These are phyloP conservation scores for Zizania latifolia DNA, from an alignment of 176 grass and related monocot genomes.

Conservation along the genomic window DNA sequence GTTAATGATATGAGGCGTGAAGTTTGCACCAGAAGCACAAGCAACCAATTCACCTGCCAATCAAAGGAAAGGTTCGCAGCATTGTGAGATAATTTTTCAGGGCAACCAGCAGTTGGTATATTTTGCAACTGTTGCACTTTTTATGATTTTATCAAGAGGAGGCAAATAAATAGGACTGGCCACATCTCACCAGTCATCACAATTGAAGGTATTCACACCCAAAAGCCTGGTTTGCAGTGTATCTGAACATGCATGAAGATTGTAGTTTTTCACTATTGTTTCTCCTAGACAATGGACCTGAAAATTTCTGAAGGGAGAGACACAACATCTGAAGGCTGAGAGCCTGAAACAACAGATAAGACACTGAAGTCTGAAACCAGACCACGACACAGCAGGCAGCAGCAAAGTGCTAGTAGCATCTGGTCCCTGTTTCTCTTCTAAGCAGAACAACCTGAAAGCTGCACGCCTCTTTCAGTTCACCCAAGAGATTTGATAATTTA, in stretches of 20 bases:
- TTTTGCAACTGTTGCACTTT: not conserved
- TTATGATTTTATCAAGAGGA: not conserved
- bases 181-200: not conserved
- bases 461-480: conserved; percentile 36
- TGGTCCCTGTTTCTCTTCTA: not conserved
- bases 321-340: not conserved
- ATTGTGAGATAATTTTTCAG: not conserved
- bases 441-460: conserved; percentile 4
- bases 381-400: not conserved
- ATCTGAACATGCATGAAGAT: not conserved
- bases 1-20: conserved; percentile 83
- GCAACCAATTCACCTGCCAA: conserved; percentile 59
- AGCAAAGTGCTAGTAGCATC: not conserved
- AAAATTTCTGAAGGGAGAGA: not conserved
- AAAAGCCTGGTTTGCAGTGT: not conserved
- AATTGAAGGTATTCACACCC: not conserved
- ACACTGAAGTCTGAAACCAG: no score
- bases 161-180: not conserved
- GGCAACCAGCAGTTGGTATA: not conserved
- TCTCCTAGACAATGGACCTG: not conserved
- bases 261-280: not conserved
- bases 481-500: no score
- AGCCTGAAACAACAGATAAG: not conserved
- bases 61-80: conserved; percentile 18
- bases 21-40: conserved; percentile 81